Evolutionary conservation across 2,329 filamentous ascomycete genomes (phyloP).

Genomic region (Aspergillus puulaauensis): DNA sequence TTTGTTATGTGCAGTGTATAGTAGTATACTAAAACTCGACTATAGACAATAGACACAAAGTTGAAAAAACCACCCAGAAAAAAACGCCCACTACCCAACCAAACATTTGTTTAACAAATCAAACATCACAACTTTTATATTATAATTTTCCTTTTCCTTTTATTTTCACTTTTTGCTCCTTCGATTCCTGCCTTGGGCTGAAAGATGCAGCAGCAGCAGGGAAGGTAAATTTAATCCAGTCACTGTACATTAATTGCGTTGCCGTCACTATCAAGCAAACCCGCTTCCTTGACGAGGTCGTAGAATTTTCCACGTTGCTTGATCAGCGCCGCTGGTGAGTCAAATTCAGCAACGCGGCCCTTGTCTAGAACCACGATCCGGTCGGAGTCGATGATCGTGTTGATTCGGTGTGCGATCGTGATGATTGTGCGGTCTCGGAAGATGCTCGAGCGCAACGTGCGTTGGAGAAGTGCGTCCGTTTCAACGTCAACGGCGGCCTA

Average conservation of each 20-base stretch:
- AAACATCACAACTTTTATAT: slow-evolving; percentile 4
- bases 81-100: not conserved
- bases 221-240: not conserved
- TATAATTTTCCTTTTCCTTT: not conserved
- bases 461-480: slow-evolving; percentile 65
- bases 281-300: slow-evolving; percentile 87
- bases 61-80: not conserved
- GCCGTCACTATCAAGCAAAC: slow-evolving; percentile 60
- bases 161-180: not conserved
- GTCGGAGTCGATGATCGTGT: slow-evolving; percentile 88
- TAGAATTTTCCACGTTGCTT: slow-evolving; percentile 78
- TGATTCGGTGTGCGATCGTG: slow-evolving; percentile 96
- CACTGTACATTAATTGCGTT: slow-evolving; percentile 17
- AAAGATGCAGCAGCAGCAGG: not conserved
- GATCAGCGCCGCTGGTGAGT: slow-evolving; percentile 76
- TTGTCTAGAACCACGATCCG: slow-evolving; percentile 91
- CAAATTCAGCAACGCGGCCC: slow-evolving; percentile 89
- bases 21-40: not conserved
- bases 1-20: not conserved
- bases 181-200: not conserved
- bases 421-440: slow-evolving; percentile 96
- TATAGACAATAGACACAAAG: not conserved
- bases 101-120: not conserved
- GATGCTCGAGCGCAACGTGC: slow-evolving; percentile 61
- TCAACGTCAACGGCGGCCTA: slow-evolving; percentile 69